Evolutionary conservation across 108 stramenopile species (phyloP).

Genomic region (Nitzschia sp.): DNA sequence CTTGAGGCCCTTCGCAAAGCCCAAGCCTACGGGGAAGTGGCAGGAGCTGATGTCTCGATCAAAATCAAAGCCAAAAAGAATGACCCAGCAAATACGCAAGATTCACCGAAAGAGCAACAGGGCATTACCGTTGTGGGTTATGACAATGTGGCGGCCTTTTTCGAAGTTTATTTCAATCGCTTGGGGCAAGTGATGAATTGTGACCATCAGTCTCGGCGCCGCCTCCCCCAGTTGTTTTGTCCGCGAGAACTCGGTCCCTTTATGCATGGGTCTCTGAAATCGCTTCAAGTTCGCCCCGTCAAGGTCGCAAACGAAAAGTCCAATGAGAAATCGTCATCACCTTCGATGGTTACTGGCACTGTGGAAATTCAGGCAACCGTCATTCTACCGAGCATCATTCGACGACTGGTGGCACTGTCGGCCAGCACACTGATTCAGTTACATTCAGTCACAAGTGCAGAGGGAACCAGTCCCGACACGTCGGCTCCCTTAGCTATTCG

Average conservation of each 20-base stretch:
- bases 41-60: constrained; percentile 56
- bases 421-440: not conserved
- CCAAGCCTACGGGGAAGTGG: constrained; percentile 40
- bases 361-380: constrained; percentile 38
- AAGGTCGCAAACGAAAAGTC: not conserved
- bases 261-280: constrained; percentile 46
- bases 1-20: constrained; percentile 63
- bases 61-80: constrained; percentile 20
- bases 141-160: constrained; percentile 61
- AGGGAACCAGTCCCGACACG: not conserved
- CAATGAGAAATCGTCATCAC: not conserved
- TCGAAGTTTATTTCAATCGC: constrained; percentile 62
- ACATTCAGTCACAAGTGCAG: not conserved
- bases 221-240: constrained; percentile 61
- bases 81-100: not conserved
- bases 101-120: constrained; percentile 2
- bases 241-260: constrained; percentile 55
- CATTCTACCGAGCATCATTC: constrained; percentile 61
- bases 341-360: not conserved
- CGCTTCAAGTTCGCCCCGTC: constrained; percentile 27
- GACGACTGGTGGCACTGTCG: constrained; percentile 16
- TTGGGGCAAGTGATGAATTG: constrained; percentile 29
- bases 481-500: not conserved
- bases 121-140: constrained; percentile 47
- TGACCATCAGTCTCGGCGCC: not conserved